phyloP scores from a whole-genome alignment of 148 eudicot species.

The Mesembryanthemum crystallinum region DNA sequence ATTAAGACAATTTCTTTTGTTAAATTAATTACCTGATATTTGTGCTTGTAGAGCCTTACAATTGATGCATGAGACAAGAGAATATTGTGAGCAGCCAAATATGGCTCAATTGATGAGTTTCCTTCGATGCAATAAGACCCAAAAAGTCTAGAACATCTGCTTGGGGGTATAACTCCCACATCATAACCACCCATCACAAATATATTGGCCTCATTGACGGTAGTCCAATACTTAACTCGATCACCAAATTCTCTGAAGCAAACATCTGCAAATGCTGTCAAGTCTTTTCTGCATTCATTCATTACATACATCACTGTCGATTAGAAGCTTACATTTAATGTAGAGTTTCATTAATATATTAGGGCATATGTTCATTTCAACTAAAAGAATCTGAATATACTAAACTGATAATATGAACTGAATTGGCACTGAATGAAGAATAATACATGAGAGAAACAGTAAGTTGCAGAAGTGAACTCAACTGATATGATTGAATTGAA shows the following conservation, averaged over 20 bases:
- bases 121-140: constrained; percentile 33
- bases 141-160: constrained; percentile 35
- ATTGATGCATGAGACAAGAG: constrained; percentile 59
- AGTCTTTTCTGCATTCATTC: no score
- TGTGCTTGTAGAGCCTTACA: constrained; percentile 39
- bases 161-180: constrained; percentile 31
- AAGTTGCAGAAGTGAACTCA: no score
- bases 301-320: no score
- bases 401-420: no score
- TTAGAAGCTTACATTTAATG: no score
- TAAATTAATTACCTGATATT: constrained; percentile 43
- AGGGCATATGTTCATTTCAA: no score
- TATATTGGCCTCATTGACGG: constrained; percentile 49
- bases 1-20: neutral
- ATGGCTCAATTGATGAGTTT: constrained; percentile 48
- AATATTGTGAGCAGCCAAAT: constrained; percentile 42
- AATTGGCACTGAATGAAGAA: no score
- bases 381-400: no score
- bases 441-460: no score
- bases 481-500: no score
- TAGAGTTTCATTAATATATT: no score
- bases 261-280: constrained; percentile 36
- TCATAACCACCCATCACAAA: constrained; percentile 35
- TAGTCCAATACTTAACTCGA: constrained; percentile 46
- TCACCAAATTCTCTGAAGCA: constrained; percentile 60